Conservation (phyloP, 1,139 yeast species). For the Wickerhamomyces sp. region DNA sequence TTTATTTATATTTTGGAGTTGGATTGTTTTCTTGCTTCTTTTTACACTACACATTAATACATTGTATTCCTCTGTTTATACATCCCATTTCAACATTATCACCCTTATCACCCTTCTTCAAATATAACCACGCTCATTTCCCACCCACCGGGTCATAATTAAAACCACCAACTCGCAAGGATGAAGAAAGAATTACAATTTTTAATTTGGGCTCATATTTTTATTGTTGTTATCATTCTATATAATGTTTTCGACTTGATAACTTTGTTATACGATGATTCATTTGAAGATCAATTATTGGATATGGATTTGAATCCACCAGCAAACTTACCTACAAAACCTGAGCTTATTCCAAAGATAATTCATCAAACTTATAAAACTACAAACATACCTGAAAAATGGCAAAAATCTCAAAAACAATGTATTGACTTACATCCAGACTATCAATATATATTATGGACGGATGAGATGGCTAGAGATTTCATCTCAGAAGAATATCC, state of each 20-base stretch:
- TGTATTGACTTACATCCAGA: slow-evolving; percentile 81
- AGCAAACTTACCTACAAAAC: slow-evolving; percentile 35
- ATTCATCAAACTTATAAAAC: slow-evolving; percentile 92
- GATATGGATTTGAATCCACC: slow-evolving; percentile 52
- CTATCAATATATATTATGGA: slow-evolving; percentile 85
- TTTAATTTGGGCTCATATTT: slow-evolving; percentile 52
- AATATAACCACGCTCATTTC: too few relatives aligned
- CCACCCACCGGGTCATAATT: too few relatives aligned
- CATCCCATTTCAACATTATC: too few relatives aligned
- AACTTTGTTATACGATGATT: slow-evolving; percentile 69
- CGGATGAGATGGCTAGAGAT: slow-evolving; percentile 76
- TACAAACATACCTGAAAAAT: slow-evolving; percentile 66
- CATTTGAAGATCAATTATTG: slow-evolving; percentile 56
- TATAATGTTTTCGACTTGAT: slow-evolving; percentile 72
- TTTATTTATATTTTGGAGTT: too few relatives aligned
- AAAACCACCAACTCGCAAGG: too few relatives aligned
- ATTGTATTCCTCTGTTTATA: too few relatives aligned
- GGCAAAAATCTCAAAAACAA: slow-evolving; percentile 74
- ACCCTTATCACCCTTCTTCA: too few relatives aligned
- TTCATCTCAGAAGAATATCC: slow-evolving; percentile 76
- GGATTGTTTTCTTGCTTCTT: too few relatives aligned
- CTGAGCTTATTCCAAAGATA: slow-evolving; percentile 73
- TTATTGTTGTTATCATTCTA: slow-evolving; percentile 49
- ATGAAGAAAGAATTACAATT: slow-evolving; percentile 54
- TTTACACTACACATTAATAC: too few relatives aligned